Base-by-base conservation (phyloP, 2,329 filamentous ascomycete genomes). In the Ophiostoma australiae region DNA sequence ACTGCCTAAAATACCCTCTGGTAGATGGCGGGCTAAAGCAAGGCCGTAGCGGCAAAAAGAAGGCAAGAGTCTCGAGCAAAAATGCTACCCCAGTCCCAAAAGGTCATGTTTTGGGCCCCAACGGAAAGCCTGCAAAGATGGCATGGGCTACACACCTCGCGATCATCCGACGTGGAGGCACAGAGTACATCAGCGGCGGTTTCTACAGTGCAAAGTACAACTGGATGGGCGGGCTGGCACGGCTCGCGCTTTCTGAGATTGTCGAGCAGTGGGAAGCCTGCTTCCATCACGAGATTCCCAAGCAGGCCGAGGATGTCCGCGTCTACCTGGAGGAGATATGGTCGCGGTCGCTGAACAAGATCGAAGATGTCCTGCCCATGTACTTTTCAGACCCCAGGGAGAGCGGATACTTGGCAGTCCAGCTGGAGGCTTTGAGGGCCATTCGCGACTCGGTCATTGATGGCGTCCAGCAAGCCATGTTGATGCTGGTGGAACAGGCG, bases 151-250 rank as follows among this genome's bases (percentile, higher is more conserved):
- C 70, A 4, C 71, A 73, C 10, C 35, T 31, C 2, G 73, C 73
- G 17, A 73, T 72, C 27, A 67, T 72, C 17, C 70, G 69, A 1
- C 69, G 71, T 4, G 1, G n/a, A 1, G 73, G 73, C 15, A 27
- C 15, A 1, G 27, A 31, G 4, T 73, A 72, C 37, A 35, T 44
- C 2, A 72, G 73, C 55, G 37, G 23, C 13, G 72, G 72, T 1
- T 11, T 8, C 3, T 7, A 31, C 2, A 44, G 17, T 4, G 48
- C 69, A 2, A 8, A 3, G 15, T 73, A 73, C 67, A 3, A 31
- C 7, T 73, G 73, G 73, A 72, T 73, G 41, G 48, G 52, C 0
- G 63, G 58, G 39, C 71, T 72, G 70, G 41, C 70, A 3, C 17
- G 23, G 8, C 3, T 67, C 3, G 69, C 72, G 4, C 17, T 72